These are phyloP conservation scores for Phytophthora vignae DNA, from an alignment of 352 stramenopile species.

Conservation along the genomic window DNA sequence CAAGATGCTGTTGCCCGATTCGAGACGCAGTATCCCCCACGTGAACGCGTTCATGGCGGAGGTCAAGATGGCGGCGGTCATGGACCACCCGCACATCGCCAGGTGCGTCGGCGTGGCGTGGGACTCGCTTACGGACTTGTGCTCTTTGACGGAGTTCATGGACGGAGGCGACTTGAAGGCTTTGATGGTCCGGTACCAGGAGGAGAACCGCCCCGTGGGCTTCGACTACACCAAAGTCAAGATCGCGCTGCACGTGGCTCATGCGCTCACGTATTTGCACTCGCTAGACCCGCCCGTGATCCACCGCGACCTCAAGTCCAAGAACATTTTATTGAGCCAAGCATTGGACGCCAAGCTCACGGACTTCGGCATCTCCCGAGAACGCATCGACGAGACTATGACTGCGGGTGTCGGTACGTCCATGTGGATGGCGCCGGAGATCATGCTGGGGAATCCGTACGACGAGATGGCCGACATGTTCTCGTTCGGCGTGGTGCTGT, in stretches of 20 bases:
- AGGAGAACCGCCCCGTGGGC: slow-evolving; percentile 9
- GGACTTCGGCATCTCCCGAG: slow-evolving; percentile 59
- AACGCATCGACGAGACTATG: slow-evolving; percentile 22
- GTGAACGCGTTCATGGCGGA: slow-evolving; percentile 25
- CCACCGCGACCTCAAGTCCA: slow-evolving; percentile 55
- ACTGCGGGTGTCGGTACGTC: slow-evolving; percentile 19
- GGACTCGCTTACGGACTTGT: slow-evolving; percentile 23
- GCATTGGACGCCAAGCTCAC: slow-evolving; percentile 54
- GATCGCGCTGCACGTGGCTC: slow-evolving; percentile 23
- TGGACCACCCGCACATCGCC: slow-evolving; percentile 22
- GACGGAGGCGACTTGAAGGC: slow-evolving; percentile 23
- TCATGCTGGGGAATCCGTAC: slow-evolving; percentile 22
- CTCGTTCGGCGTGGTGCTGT: slow-evolving; percentile 26
- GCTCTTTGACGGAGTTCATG: slow-evolving; percentile 26
- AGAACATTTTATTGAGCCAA: slow-evolving; percentile 60
- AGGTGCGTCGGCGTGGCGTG: slow-evolving; percentile 21
- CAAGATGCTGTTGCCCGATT: slow-evolving; percentile 18
- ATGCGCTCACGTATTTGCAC: slow-evolving; percentile 27
- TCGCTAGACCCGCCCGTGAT: slow-evolving; percentile 46
- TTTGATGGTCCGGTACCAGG: slow-evolving; percentile 3
- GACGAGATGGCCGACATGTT: slow-evolving; percentile 26
- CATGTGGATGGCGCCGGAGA: slow-evolving; percentile 21
- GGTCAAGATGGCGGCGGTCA: slow-evolving; percentile 19
- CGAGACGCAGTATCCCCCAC: slow-evolving; percentile 17
- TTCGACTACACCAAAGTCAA: slow-evolving; percentile 21